These are phyloP conservation scores for Emiliania huxleyi DNA, from an alignment of 78 protist genomes.

Conservation along the genomic window DNA sequence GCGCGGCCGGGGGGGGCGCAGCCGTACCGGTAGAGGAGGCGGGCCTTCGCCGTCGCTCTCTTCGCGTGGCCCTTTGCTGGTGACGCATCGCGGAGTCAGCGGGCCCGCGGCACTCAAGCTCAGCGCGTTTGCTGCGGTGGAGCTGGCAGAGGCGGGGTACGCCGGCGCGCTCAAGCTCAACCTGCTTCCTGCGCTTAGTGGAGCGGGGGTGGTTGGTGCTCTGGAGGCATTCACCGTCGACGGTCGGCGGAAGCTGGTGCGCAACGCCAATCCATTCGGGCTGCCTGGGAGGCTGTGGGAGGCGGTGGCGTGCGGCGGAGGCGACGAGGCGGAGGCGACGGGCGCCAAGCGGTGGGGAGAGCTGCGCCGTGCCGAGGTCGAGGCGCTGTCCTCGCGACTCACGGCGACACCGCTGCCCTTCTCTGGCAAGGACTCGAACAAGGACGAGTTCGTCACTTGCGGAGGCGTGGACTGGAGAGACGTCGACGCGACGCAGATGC, in stretches of 20 bases:
- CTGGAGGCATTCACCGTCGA: not conserved
- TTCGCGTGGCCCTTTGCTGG: not conserved
- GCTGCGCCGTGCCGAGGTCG: no score
- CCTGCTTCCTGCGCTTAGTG: not conserved
- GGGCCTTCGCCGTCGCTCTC: not conserved
- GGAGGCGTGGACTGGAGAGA: not conserved
- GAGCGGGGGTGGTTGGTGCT: not conserved
- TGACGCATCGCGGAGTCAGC: constrained; percentile 27
- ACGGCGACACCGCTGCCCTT: not conserved
- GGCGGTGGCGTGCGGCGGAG: not conserved
- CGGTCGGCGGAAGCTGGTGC: not conserved
- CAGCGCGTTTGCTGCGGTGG: not conserved
- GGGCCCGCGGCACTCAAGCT: constrained; percentile 30
- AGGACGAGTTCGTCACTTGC: constrained; percentile 37
- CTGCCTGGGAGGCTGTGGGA: constrained; percentile 6
- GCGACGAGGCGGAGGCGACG: no score
- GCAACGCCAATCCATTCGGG: not conserved
- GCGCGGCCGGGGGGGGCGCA: no score
- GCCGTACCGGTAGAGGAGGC: no score
- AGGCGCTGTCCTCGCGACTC: no score
- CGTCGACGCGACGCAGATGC: not conserved
- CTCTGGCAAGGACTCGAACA: not conserved
- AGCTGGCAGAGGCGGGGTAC: not conserved
- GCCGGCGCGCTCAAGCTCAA: not conserved
- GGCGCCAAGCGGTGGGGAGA: not conserved